Base-by-base conservation (phyloP, 768 basidiomycete species). In the Mycena olivaceomarginata region DNA sequence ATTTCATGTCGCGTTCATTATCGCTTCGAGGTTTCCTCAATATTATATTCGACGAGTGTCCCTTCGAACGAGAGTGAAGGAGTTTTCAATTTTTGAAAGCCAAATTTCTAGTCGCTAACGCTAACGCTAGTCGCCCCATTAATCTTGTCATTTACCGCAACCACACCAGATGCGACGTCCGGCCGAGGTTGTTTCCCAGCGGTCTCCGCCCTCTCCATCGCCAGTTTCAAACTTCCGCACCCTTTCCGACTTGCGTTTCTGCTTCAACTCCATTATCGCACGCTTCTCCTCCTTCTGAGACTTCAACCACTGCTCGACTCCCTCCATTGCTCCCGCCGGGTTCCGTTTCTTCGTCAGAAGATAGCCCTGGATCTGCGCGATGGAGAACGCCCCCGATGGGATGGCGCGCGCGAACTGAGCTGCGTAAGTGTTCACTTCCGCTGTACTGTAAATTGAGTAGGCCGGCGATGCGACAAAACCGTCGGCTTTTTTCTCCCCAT, bases 291-390 rank as follows among this genome's bases (percentile, higher is more conserved):
- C 79, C 63, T 79, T 70, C 74, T 83, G 81, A 40, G 79, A 67
- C 60, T 79, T 78, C 22, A 87, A 74, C 83, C 86, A 87, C 37
- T 77, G 78, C 45, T 76, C 73, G 10, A 68, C 74, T 1, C 71
- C 76, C 31, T 72, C 57, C 7, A 74, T 67, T 5, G 78, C 73
- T 11, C 63, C 77, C 0, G 20, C 65, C 22, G 80, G 80, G 63
- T 79, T 56, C 45, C 69, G 67, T 43, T 81, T 81, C 67, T 73
- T 67, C 45, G 72, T 75, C 31, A 89, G 79, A 57, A 89, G 77
- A 76, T 85, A 88, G 0, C 85, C 87, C 70, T 88, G 87, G 1
- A 89, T 82, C 63, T 87, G 84, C 5, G 88, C 86, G 6, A 85
- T 82, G 53, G 84, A 84, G 76, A 86, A 83, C 53, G 74, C 79